Conservation (phyloP, 2,329 filamentous ascomycete species). For the Domatiomyces catenatus region DNA sequence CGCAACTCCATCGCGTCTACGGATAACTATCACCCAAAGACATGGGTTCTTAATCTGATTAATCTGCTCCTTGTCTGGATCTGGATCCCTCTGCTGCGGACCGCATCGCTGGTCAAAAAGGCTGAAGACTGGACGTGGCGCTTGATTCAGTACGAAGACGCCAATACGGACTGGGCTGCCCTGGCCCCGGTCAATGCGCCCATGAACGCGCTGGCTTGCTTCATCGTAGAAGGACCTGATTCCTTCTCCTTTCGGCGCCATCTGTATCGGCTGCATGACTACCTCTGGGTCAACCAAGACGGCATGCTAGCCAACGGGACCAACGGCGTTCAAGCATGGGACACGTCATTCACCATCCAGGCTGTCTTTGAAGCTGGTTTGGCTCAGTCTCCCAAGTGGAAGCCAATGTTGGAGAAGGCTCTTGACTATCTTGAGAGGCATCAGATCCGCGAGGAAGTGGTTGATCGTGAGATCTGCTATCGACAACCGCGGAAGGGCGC, state of each 20-base stretch:
- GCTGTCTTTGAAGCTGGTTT: slow-evolving; percentile 65
- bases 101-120: slow-evolving; percentile 46
- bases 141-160: slow-evolving; percentile 77
- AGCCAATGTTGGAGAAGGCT: slow-evolving; percentile 67
- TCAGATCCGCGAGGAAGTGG: slow-evolving; percentile 72
- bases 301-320: slow-evolving; percentile 93
- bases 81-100: slow-evolving; percentile 64
- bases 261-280: slow-evolving; percentile 68
- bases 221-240: slow-evolving; percentile 66
- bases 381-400: slow-evolving; percentile 60
- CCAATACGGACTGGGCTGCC: slow-evolving; percentile 75
- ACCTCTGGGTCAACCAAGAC: slow-evolving; percentile 78
- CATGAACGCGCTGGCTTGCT: slow-evolving; percentile 80
- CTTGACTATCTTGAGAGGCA: slow-evolving; percentile 78
- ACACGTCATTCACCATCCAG: slow-evolving; percentile 81
- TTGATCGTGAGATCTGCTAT: slow-evolving; percentile 66
- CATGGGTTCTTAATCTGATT: slow-evolving; percentile 59
- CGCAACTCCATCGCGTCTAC: slow-evolving; percentile 64
- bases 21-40: slow-evolving; percentile 91
- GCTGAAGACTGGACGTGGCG: slow-evolving; percentile 73
- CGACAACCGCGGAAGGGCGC: slow-evolving; percentile 81
- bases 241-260: slow-evolving; percentile 58
- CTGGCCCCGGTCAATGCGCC: slow-evolving; percentile 80
- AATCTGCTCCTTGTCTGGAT: slow-evolving; percentile 69
- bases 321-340: slow-evolving; percentile 96